Percentiles rank a stretch among this genome's conserved stretches.
These are phyloP conservation scores for Perkinsus marinus DNA, from an alignment of 169 alveolate genomes.

Conservation along the genomic window DNA sequence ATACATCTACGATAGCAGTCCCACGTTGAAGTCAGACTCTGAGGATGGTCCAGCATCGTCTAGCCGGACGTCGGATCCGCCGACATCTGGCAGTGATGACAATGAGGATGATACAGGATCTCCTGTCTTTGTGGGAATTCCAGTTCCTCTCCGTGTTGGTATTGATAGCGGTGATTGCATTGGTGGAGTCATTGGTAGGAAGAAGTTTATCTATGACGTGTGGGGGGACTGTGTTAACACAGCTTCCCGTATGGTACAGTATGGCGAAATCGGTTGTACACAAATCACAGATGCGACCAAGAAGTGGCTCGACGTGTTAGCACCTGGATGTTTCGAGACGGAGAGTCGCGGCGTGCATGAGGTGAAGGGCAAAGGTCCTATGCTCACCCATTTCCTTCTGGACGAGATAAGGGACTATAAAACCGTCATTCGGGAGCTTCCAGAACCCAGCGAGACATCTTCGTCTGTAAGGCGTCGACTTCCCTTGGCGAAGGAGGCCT, in stretches of 20 bases:
- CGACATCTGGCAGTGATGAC: background rate
- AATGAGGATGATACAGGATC: background rate
- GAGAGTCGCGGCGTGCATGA: background rate
- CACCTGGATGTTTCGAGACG: background rate
- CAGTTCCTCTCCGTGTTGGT: background rate
- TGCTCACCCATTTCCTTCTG: background rate
- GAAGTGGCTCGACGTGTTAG: background rate
- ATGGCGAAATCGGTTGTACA: background rate
- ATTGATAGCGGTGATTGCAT: background rate
- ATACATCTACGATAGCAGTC: background rate
- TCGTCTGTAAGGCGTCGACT: background rate
- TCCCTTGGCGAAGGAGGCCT: background rate
- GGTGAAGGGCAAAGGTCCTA: background rate
- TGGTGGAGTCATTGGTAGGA: background rate
- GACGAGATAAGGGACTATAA: background rate
- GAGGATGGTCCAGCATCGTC: background rate
- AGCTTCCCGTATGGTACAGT: background rate
- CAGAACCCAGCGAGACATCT: background rate
- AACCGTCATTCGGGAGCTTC: background rate
- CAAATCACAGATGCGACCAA: background rate
- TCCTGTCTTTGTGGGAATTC: background rate
- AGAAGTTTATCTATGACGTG: background rate
- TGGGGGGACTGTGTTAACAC: background rate
- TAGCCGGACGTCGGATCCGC: background rate
- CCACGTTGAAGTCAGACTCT: background rate